Base-by-base conservation (phyloP, 768 basidiomycete species). In the Udeniomyces megalosporus region DNA sequence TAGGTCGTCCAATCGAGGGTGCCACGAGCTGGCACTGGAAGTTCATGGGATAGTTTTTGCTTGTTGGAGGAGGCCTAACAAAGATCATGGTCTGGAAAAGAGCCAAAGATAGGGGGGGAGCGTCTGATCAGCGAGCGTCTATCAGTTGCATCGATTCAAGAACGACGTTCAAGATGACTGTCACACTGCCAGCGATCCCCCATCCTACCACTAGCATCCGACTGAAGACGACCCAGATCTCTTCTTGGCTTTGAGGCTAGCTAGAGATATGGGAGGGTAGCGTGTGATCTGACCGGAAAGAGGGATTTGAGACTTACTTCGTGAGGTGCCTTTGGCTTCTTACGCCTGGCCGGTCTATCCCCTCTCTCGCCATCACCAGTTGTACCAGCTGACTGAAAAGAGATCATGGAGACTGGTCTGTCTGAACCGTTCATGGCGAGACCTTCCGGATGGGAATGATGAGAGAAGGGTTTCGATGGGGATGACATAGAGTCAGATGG, bases 21-120 rank as follows among this genome's bases (percentile, higher is more conserved):
- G 47, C 55, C 32, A 62, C 61, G 54, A 62, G 61, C 42, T 62
- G 61, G 42, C 61, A 62, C 50, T 62, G 61, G 22, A 62, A 22
- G 56, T 62, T 62, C 55, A 62, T 56, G 20, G 57, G 55, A 24
- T 47, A 22, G 31, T 42, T 49, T 48, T 62, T 62, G 42, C 46
- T 56, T 31, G 61, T 48, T 2, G 35, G 47, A 2, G 61, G 61
- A 12, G 61, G 61, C 11, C 61, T 46, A 14, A 62, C 61, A 49
- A 62, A 62, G 38, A 62, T 47, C 28, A 50, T 45, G 14, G 61
- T 62, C 61, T 62, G 48, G 4, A 24, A 22, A 24, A 28, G 44
- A 44, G 29, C 44, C 3, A 31, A 50, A 24, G 17, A 22, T 8
- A 29, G 2, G 12, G 2, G 31, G 10, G 28, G 17, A 17, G 53